These are phyloP conservation scores for Neurospora crassa DNA, from an alignment of 2,329 filamentous ascomycete species.

Conservation along the genomic window DNA sequence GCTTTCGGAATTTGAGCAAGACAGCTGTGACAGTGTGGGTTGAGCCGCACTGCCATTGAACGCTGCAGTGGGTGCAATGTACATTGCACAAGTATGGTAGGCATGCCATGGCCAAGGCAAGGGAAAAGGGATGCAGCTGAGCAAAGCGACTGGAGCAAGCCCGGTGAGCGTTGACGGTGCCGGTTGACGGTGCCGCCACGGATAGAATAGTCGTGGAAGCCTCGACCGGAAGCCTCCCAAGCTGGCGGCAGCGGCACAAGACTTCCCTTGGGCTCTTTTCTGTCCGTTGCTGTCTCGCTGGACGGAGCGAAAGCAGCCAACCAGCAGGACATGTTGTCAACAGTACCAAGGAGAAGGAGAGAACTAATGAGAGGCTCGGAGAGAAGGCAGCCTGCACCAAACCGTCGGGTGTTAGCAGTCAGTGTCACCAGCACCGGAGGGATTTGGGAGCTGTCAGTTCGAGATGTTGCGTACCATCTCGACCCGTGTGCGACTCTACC, in stretches of 20 bases:
- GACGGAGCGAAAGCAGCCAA: not conserved
- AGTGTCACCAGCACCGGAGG: not conserved
- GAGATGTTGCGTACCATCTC: not conserved
- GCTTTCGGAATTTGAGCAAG: constrained; percentile 8
- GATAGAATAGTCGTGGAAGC: not conserved
- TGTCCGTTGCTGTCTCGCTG: not conserved
- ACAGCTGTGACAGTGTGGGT: not conserved
- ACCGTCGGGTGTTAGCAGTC: not conserved
- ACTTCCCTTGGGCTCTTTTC: not conserved
- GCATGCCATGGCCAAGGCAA: not conserved
- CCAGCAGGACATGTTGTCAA: not conserved
- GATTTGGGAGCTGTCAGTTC: not conserved
- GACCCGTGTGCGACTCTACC: not conserved
- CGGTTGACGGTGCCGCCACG: not conserved
- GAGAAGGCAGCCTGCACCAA: not conserved
- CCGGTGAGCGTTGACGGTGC: not conserved
- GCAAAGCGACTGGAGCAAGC: not conserved
- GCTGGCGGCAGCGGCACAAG: not conserved
- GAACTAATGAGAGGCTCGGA: not conserved
- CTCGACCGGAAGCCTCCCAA: not conserved
- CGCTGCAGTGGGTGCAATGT: not conserved
- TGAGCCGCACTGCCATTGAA: not conserved
- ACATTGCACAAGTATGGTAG: not conserved
- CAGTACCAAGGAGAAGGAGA: not conserved
- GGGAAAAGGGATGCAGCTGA: not conserved